Base-by-base conservation (phyloP, 495 filamentous ascomycete genomes). In the Penicillium fimorum region DNA sequence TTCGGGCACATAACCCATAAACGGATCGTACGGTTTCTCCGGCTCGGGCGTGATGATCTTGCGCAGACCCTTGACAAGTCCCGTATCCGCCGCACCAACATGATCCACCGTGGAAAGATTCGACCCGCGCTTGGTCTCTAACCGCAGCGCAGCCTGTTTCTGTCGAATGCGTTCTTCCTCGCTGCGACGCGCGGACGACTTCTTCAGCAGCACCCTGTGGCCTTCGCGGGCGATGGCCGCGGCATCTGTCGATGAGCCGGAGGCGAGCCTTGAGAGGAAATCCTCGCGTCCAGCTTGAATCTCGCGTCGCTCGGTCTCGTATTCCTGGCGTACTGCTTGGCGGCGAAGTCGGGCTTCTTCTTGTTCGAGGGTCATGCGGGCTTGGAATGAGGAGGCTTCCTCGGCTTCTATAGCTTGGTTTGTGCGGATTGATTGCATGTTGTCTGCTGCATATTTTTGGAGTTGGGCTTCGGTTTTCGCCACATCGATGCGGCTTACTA, bases 1-100 rank as follows among this genome's bases (percentile, higher is more conserved):
- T 49, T 89, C 81, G 18, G 82, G 79, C 7, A 76, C 64, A 51
- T 90, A 60, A 0, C 90, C 93, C 6, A 84, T 90, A 65, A 96
- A 94, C 2, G 93, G 88, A 79, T 97, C 92, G 68, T 94, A 97
- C 2, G 89, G 84, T 56, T 87, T 84, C 64, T 88, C 85, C n/a
- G 78, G 79, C 50, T 80, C 79, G 2, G 85, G 74, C 15, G 76
- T 78, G 49, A 78, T 71, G 58, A 81, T 72, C 63, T 85, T 84
- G 69, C 87, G 91, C 51, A 96, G 80, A 5, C 92, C 92, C 59
- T 88, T 85, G 69, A 96, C 90, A 18, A 76, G 61, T 25, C 74
- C 69, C 5, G 76, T 74, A 35, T 72, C 74, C 17, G 69, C 66
- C 0, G 51, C 37, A 20, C 65, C 67, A 11, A 58, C 66, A 35